A percentile compares a stretch with the other conserved stretches of the same genome.
phyloP scores from a whole-genome alignment of 2,329 filamentous ascomycete species.

The Fusarium sororula region DNA sequence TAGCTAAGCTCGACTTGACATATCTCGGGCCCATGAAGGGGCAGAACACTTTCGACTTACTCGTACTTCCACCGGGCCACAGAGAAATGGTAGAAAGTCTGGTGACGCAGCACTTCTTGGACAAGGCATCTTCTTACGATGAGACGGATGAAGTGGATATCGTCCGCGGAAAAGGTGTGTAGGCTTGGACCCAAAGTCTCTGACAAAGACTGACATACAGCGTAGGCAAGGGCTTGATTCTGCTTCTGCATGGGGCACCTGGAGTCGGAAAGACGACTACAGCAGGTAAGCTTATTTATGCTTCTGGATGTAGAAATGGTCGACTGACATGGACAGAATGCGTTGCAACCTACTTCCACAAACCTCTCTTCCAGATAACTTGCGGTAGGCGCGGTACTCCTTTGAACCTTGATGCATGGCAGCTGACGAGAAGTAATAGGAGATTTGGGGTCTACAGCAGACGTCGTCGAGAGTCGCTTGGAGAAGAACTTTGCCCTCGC shows the following conservation, averaged over 20 bases:
- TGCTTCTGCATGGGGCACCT: conserved; percentile 9
- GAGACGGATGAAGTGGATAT: not conserved
- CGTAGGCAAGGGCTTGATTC: not conserved
- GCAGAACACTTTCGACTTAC: not conserved
- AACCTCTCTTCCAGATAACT: conserved; percentile 6
- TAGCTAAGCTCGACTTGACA: not conserved
- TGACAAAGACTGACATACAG: rapidly evolving
- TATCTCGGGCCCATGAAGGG: not conserved
- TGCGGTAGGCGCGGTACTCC: not conserved
- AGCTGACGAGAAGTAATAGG: not conserved
- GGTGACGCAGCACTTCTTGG: not conserved
- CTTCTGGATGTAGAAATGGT: no score
- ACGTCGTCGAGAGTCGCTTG: not conserved
- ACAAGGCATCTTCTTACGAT: not conserved
- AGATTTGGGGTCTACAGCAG: not conserved
- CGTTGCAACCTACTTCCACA: conserved; percentile 8
- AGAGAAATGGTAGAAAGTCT: not conserved
- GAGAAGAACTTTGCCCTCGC: conserved; percentile 1
- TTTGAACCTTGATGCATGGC: rapidly evolving
- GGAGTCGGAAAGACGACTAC: conserved; percentile 19
- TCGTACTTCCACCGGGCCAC: rapidly evolving
- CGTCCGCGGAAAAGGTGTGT: not conserved
- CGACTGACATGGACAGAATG: not conserved
- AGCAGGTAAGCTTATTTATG: no score
- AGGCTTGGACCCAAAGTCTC: rapidly evolving